Base-by-base conservation (phyloP, 139 green algal species). In the Zygnema cylindricum region DNA sequence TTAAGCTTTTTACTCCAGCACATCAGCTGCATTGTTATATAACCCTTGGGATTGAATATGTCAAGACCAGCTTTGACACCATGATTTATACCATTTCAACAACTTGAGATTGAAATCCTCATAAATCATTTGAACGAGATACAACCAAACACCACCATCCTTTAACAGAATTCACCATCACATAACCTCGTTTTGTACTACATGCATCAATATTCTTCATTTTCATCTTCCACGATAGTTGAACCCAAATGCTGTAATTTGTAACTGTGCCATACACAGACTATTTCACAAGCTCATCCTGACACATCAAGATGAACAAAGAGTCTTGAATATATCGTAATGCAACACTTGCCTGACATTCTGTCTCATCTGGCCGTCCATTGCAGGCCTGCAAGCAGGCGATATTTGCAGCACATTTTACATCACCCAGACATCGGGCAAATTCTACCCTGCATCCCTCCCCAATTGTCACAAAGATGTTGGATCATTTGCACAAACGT, bases 361-460 rank as follows among this genome's bases (percentile, higher is more conserved):
- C 95, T 1, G 93, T 93, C 90, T 98, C 95, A 78, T 98, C 95
- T 7, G 88, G 73, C 0, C 78, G 77, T 30, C 90, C 90, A 83
- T 95, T 95, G 93, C 96, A 98, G 30, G 86, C 40, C 40, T 98
- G 89, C 2, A 98, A 88, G 93, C 96, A 98, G 21, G 96, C 92
- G 11, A 98, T 90, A 89, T 96, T 96, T 73, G 97, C 93, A 35
- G 95, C 49, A 92, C 96, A 98, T 55, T 92, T 85, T 1, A 84
- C 83, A 81, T 98, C 95, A 0, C 77, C 93, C 32, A 98, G 32
- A 88, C 96, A 98, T 35, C 77, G 32, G 23, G 95, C 94, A 32
- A 98, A 92, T 87, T 94, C 92, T 2, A 42, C 30, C 49, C 91
- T 88, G 91, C 79, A 87, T 41, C 7, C 42, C 36, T 22, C 76